These are phyloP conservation scores for Solanum medicagineum DNA, from an alignment of 257 asterid species.

Conservation along the genomic window DNA sequence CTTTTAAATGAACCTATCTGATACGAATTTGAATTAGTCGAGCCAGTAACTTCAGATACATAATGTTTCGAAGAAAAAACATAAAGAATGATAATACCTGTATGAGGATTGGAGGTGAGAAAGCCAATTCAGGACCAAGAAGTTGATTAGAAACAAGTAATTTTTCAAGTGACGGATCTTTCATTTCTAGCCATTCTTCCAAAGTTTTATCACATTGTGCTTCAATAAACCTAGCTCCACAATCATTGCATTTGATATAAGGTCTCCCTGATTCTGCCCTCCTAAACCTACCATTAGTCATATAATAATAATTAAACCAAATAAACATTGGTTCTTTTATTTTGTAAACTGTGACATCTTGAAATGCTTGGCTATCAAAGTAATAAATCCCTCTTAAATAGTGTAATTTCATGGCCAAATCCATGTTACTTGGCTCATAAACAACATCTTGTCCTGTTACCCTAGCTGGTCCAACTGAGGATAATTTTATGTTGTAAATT, in stretches of 20 bases:
- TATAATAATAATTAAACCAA: slow-evolving; percentile 32
- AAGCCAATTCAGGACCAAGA: slow-evolving; percentile 68
- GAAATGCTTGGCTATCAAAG: slow-evolving; percentile 37
- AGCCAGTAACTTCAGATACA: background rate
- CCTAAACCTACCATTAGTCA: slow-evolving; percentile 49
- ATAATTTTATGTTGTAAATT: slow-evolving; percentile 39
- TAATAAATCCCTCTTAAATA: slow-evolving; percentile 56
- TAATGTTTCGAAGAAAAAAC: background rate
- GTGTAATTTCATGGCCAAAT: slow-evolving; percentile 84
- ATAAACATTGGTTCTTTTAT: slow-evolving; percentile 61
- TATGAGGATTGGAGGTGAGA: slow-evolving; percentile 51
- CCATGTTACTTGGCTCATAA: slow-evolving; percentile 47
- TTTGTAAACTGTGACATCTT: slow-evolving; percentile 23
- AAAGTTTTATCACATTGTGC: slow-evolving; percentile 44
- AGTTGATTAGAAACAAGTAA: slow-evolving; percentile 16
- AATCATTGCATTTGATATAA: slow-evolving; percentile 69
- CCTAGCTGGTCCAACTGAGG: slow-evolving; percentile 74
- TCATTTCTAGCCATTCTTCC: slow-evolving; percentile 57
- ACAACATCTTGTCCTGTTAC: slow-evolving; percentile 28
- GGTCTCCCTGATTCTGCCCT: slow-evolving; percentile 57
- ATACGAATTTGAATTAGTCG: background rate
- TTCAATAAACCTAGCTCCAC: slow-evolving; percentile 65
- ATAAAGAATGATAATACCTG: slow-evolving; percentile 31
- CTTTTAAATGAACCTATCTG: background rate
- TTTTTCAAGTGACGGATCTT: slow-evolving; percentile 19